A percentile compares a stretch with the other conserved stretches of the same genome.
Evolutionary conservation across 768 basidiomycete species (phyloP).

Genomic region (Hygrophoropsis aurantiaca): DNA sequence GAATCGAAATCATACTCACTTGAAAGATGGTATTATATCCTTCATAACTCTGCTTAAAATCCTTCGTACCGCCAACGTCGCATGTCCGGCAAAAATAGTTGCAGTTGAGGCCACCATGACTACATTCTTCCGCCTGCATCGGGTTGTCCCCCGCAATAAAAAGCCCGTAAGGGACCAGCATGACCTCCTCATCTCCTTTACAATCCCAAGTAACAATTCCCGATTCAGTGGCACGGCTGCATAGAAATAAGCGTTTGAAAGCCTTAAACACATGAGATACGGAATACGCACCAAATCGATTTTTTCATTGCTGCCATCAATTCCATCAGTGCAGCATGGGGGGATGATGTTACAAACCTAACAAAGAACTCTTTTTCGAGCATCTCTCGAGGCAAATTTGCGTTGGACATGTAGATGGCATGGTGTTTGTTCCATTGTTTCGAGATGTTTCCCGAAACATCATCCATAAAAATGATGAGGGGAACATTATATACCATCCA

Average conservation of each 20-base stretch:
- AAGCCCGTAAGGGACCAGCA: constrained; percentile 20
- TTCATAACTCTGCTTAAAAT: constrained; percentile 19
- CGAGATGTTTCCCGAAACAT: constrained; percentile 33
- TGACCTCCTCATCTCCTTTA: constrained; percentile 20
- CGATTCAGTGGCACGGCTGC: constrained; percentile 7
- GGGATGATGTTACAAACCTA: constrained; percentile 30
- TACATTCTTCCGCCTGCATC: constrained; percentile 36
- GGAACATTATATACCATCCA: constrained; percentile 19
- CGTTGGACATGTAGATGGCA: constrained; percentile 33
- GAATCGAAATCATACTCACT: constrained; percentile 9
- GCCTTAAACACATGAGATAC: not conserved
- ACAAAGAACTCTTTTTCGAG: constrained; percentile 32
- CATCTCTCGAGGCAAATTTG: constrained; percentile 21
- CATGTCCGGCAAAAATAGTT: constrained; percentile 35
- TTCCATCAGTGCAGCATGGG: constrained; percentile 34
- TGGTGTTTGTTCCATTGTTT: constrained; percentile 41
- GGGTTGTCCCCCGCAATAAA: constrained; percentile 32
- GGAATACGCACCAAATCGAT: constrained; percentile 20
- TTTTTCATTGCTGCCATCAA: constrained; percentile 29
- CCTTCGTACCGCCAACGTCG: constrained; percentile 25
- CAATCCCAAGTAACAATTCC: constrained; percentile 20
- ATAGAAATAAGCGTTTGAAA: constrained; percentile 13
- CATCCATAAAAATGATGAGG: constrained; percentile 33
- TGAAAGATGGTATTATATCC: constrained; percentile 24
- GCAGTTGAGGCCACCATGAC: constrained; percentile 27